Evolutionary conservation across 2,329 filamentous ascomycete species (phyloP).

Genomic region (Penicillium janthinellum): DNA sequence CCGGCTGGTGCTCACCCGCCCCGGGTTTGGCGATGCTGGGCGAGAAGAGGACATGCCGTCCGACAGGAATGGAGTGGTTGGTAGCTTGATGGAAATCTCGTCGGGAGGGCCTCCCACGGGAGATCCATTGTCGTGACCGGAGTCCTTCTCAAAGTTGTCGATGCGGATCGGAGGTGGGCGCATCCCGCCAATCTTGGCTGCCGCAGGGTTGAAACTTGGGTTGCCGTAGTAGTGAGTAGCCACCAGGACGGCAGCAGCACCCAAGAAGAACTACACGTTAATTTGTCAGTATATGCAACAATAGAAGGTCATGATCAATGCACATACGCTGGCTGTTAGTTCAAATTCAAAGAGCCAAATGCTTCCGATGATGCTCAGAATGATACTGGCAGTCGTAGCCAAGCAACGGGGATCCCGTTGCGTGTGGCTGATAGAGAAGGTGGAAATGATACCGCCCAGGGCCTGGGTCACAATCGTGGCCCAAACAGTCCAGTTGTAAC

Average conservation of each 20-base stretch:
- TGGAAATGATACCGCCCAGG: constrained; percentile 78
- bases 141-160: constrained; percentile 75
- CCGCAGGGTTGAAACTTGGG: constrained; percentile 38
- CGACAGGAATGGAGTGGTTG: constrained; percentile 50
- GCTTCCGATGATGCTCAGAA: constrained; percentile 83
- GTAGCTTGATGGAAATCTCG: constrained; percentile 50
- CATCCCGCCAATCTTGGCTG: constrained; percentile 51
- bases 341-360: constrained; percentile 82
- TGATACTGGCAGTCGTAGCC: constrained; percentile 87
- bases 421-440: constrained; percentile 77
- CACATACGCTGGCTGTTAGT: constrained; percentile 70
- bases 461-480: constrained; percentile 80
- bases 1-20: constrained; percentile 45
- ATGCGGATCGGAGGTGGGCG: constrained; percentile 57
- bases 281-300: constrained; percentile 10
- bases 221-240: constrained; percentile 85
- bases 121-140: constrained; percentile 51
- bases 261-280: constrained; percentile 70
- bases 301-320: background rate
- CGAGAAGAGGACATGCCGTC: constrained; percentile 57
- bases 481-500: constrained; percentile 94
- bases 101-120: constrained; percentile 38
- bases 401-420: constrained; percentile 95
- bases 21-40: constrained; percentile 54
- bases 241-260: constrained; percentile 74